Conservation (phyloP, 2,329 filamentous ascomycete species). For the Blastomyces parvus region DNA sequence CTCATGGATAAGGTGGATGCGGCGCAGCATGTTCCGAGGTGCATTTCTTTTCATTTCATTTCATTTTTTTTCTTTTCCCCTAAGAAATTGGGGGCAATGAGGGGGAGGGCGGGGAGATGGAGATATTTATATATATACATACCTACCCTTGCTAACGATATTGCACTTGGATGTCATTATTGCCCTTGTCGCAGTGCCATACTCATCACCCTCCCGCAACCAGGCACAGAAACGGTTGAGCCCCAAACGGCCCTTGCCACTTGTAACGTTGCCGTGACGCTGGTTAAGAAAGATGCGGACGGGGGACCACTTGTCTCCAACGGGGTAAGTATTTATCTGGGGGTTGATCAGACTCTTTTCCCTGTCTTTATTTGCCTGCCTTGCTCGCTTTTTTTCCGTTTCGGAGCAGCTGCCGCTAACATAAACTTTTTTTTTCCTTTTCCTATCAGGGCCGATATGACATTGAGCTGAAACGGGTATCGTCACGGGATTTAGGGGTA, state of each 20-base stretch:
- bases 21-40: conserved; percentile 4
- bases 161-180: background rate
- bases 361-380: background rate
- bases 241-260: conserved; percentile 2
- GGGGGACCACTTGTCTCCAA: background rate
- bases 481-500: background rate
- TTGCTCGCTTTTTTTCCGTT: background rate
- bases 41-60: background rate
- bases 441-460: conserved; percentile 2
- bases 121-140: background rate
- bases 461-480: conserved; percentile 1
- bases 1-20: background rate
- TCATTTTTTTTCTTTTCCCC: too few relatives aligned
- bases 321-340: background rate
- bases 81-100: background rate
- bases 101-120: too few relatives aligned
- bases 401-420: background rate
- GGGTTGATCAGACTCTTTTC: background rate
- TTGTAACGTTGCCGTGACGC: background rate
- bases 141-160: background rate
- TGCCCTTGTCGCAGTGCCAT: background rate
- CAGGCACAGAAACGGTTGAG: conserved; percentile 1
- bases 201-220: background rate
- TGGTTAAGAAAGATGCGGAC: conserved; percentile 1
- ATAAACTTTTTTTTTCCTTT: background rate